These are phyloP conservation scores for Phlebiopsis gigantea DNA, from an alignment of 768 basidiomycete genomes.

Conservation along the genomic window DNA sequence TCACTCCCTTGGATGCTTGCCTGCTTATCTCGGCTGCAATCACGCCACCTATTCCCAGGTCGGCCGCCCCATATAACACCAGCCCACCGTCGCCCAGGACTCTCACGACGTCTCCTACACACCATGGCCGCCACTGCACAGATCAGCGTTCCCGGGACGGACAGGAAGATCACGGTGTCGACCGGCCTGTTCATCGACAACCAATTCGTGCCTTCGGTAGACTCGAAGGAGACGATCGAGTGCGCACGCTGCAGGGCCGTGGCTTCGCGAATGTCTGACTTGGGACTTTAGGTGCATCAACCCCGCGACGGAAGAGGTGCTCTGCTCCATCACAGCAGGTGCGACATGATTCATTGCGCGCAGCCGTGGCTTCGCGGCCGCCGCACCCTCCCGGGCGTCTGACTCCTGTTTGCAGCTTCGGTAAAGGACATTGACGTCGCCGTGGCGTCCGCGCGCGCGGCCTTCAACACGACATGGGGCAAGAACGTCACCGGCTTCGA, in stretches of 20 bases:
- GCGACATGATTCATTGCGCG: neutral
- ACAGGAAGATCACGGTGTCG: conserved; percentile 48
- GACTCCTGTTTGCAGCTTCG: conserved; percentile 39
- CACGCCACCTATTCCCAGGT: neutral
- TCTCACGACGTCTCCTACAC: neutral
- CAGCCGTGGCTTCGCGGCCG: neutral
- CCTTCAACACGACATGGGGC: conserved; percentile 86
- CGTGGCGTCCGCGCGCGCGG: conserved; percentile 75
- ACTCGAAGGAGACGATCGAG: conserved; percentile 62
- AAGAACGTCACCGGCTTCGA: conserved; percentile 82
- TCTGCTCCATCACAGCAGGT: conserved; percentile 62
- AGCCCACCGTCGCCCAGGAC: neutral
- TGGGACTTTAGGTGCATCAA: conserved; percentile 55
- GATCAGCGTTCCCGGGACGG: conserved; percentile 23
- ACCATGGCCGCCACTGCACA: conserved; percentile 20
- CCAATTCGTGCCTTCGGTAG: conserved; percentile 74
- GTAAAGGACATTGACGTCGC: conserved; percentile 77
- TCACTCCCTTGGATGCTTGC: neutral
- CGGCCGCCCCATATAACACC: neutral
- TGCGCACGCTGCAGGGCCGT: conserved; percentile 28
- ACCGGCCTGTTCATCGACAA: conserved; percentile 92
- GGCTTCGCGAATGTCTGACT: conserved; percentile 11
- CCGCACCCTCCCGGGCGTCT: neutral
- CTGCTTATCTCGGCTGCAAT: neutral
- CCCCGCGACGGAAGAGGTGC: conserved; percentile 71